Conservation (phyloP, 768 basidiomycete genomes). For the Imleria badia region DNA sequence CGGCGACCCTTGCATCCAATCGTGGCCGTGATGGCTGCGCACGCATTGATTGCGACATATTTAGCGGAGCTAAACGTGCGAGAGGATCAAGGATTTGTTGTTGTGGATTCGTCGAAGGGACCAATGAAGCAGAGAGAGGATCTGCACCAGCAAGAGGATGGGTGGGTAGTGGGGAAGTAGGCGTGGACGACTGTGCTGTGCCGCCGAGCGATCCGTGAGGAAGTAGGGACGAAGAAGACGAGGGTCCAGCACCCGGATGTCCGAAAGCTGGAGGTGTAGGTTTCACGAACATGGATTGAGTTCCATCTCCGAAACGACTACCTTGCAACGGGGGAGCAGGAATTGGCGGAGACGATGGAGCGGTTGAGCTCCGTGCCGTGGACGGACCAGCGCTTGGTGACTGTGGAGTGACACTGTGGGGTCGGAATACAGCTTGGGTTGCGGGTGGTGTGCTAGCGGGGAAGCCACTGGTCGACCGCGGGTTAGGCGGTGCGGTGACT, state of each 20-base stretch:
- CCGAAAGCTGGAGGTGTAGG: conserved; percentile 39
- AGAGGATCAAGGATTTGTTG: conserved; percentile 56
- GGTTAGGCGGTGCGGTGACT: conserved; percentile 23
- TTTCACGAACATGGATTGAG: conserved; percentile 79
- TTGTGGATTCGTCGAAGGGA: conserved; percentile 22
- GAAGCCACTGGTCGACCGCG: conserved; percentile 22
- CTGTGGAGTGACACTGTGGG: conserved; percentile 40
- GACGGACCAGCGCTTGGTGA: conserved; percentile 60
- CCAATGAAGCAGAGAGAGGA: conserved; percentile 12
- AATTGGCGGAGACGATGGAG: conserved; percentile 30
- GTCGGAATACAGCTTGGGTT: conserved; percentile 26
- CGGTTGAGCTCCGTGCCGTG: conserved; percentile 18
- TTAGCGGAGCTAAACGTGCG: conserved; percentile 55
- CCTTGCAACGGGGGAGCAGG: conserved; percentile 58
- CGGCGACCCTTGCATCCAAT: conserved; percentile 83
- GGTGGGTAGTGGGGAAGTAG: conserved; percentile 5
- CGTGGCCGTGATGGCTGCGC: conserved; percentile 69
- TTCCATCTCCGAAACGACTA: conserved; percentile 69
- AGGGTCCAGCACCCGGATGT: conserved; percentile 35
- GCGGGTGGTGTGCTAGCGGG: conserved; percentile 14
- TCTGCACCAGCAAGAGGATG: conserved; percentile 20
- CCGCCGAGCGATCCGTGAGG: conserved; percentile 23
- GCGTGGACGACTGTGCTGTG: conserved; percentile 4
- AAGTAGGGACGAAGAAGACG: conserved; percentile 34
- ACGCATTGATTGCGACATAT: conserved; percentile 73